These are phyloP conservation scores for Saccharomycopsis oosterbeekiorum DNA, from an alignment of 805 yeast species.

Conservation along the genomic window DNA sequence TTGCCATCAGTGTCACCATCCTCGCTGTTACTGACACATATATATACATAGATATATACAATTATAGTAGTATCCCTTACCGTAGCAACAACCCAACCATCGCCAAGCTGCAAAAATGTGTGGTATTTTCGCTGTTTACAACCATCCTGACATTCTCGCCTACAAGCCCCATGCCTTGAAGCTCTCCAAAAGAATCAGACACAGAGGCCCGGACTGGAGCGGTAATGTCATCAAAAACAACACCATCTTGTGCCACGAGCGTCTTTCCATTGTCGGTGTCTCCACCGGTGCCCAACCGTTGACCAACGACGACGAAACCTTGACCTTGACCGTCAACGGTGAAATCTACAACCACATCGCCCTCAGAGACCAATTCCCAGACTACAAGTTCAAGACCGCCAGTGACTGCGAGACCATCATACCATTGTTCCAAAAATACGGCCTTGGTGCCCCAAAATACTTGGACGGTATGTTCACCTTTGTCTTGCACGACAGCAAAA, in stretches of 20 bases:
- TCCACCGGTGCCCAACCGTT: constrained; percentile 99
- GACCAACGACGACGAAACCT: constrained; percentile 64
- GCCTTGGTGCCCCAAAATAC: constrained; percentile 78
- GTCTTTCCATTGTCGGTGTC: constrained; percentile 94
- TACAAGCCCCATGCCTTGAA: constrained; percentile 87
- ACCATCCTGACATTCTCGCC: constrained; percentile 65
- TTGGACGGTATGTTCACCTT: constrained; percentile 98
- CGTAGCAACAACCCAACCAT: too few species aligned
- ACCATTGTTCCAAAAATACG: constrained; percentile 83
- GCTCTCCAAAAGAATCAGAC: constrained; percentile 87
- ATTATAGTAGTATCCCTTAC: too few species aligned
- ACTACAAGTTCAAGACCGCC: constrained; percentile 72
- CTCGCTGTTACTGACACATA: too few species aligned
- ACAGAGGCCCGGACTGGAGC: constrained; percentile 99
- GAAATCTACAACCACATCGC: constrained; percentile 96
- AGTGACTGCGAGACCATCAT: constrained; percentile 97
- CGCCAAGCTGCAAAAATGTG: constrained; percentile 47
- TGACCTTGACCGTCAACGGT: constrained; percentile 84
- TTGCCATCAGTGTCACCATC: too few species aligned
- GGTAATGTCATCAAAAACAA: constrained; percentile 66
- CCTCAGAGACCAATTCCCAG: constrained; percentile 64
- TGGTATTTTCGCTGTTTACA: constrained; percentile 93
- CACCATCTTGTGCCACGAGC: constrained; percentile 89
- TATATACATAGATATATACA: too few species aligned
- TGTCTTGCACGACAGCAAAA: constrained; percentile 74